Conservation (phyloP, 257 asterid species). For the Nicotiana sylvestris region DNA sequence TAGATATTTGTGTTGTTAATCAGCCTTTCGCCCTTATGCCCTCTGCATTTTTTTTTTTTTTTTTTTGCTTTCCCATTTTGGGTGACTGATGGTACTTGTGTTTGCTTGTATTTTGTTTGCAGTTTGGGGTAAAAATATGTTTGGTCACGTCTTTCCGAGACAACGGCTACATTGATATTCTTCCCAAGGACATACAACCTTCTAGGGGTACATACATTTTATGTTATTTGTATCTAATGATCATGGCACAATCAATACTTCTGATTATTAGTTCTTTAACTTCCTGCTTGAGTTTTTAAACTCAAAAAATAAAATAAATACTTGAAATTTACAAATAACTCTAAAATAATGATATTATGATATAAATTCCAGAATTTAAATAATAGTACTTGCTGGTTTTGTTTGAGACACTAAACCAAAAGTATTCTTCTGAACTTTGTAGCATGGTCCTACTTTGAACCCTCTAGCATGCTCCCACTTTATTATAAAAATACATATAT, state of each 20-base stretch:
- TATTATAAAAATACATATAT: neutral
- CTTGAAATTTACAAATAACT: neutral
- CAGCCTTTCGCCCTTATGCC: neutral
- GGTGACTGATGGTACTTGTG: neutral
- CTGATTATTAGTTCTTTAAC: neutral
- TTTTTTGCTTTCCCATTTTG: neutral
- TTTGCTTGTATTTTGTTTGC: slow-evolving; percentile 12
- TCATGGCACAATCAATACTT: neutral
- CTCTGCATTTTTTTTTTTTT: neutral
- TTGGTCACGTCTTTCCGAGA: slow-evolving; percentile 93
- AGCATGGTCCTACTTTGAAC: neutral
- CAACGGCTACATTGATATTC: slow-evolving; percentile 74
- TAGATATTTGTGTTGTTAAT: neutral
- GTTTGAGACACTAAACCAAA: neutral
- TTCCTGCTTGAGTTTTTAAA: neutral
- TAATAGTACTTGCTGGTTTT: neutral
- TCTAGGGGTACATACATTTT: slow-evolving; percentile 39
- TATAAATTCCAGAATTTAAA: neutral
- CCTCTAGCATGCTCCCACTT: neutral
- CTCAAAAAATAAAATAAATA: neutral
- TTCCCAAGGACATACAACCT: slow-evolving; percentile 61
- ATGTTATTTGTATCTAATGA: neutral
- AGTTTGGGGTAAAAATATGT: slow-evolving; percentile 86
- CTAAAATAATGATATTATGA: neutral
- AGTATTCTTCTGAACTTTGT: neutral